Evolutionary conservation across 805 yeast genomes (phyloP).

Genomic region (Kodamaea kakaduensis): DNA sequence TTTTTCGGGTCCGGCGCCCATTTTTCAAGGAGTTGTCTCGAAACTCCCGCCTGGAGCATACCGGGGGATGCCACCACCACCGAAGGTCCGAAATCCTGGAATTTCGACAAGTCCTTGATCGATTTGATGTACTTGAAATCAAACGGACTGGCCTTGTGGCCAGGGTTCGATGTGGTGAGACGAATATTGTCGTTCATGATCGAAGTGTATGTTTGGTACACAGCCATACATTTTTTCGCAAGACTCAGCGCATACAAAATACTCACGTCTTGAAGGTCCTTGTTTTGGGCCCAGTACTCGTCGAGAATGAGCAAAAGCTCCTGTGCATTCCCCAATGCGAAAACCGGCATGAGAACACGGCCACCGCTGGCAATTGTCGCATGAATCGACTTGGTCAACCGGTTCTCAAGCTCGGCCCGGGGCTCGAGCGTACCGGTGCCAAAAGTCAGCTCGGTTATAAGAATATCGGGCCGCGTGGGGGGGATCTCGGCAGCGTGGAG

Average conservation of each 20-base stretch:
- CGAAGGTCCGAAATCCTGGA: slow-evolving; percentile 93
- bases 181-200: slow-evolving; percentile 95
- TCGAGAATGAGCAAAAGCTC: slow-evolving; percentile 86
- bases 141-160: slow-evolving; percentile 66
- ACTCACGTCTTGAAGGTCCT: slow-evolving; percentile 76
- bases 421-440: slow-evolving; percentile 98
- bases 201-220: slow-evolving; percentile 91
- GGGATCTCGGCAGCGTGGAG: slow-evolving; percentile 94
- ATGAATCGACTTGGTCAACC: slow-evolving; percentile 78
- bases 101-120: slow-evolving; percentile 71
- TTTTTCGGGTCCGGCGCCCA: slow-evolving; percentile 98
- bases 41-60: slow-evolving; percentile 94
- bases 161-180: slow-evolving; percentile 42
- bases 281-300: slow-evolving; percentile 88
- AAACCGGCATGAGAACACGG: slow-evolving; percentile 85
- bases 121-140: slow-evolving; percentile 81
- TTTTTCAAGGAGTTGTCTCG: slow-evolving; percentile 83
- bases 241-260: slow-evolving; percentile 89
- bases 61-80: slow-evolving; percentile 98
- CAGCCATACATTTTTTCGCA: slow-evolving; percentile 96
- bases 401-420: slow-evolving; percentile 74
- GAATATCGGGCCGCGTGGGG: slow-evolving; percentile 75
- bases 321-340: slow-evolving; percentile 96
- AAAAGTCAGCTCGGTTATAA: slow-evolving; percentile 93
- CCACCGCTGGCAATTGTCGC: slow-evolving; percentile 86